These are phyloP conservation scores for Penicilliopsis zonata DNA, from an alignment of 495 filamentous ascomycete species.

Conservation along the genomic window DNA sequence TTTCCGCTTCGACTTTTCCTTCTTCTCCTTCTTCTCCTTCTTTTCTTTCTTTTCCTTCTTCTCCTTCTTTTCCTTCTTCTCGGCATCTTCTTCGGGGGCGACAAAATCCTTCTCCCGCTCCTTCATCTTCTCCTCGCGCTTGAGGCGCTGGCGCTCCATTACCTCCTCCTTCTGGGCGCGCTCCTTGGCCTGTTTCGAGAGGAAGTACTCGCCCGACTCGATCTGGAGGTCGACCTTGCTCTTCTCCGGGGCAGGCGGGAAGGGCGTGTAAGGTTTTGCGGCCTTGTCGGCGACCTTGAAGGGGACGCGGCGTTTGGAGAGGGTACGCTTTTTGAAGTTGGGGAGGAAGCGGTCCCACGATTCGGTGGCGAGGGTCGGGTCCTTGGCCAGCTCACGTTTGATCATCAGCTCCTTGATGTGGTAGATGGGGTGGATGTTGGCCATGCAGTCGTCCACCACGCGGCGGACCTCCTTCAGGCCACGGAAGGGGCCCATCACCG, in stretches of 20 bases:
- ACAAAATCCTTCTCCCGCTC: conserved; percentile 76
- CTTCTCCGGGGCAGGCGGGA: conserved; percentile 65
- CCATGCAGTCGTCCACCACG: conserved; percentile 92
- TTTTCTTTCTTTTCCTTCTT: conserved; percentile 50
- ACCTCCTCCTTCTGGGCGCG: conserved; percentile 65
- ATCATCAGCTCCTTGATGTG: conserved; percentile 99
- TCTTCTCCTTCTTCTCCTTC: conserved; percentile 28
- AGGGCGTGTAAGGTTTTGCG: conserved; percentile 88
- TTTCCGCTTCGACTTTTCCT: conserved; percentile 31
- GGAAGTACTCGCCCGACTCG: conserved; percentile 94
- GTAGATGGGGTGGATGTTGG: conserved; percentile 86
- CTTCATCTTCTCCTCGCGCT: conserved; percentile 80
- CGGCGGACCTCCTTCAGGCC: conserved; percentile 86
- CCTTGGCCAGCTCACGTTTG: conserved; percentile 93
- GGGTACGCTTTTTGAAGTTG: conserved; percentile 92
- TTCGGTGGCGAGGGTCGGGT: conserved; percentile 74
- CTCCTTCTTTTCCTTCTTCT: conserved; percentile 35
- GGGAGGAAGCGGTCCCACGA: conserved; percentile 95
- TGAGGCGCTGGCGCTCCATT: conserved; percentile 68
- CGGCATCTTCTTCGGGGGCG: conserved; percentile 61
- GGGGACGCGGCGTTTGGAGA: conserved; percentile 73
- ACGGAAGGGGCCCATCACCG: conserved; percentile 82
- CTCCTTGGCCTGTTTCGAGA: conserved; percentile 84
- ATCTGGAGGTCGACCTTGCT: conserved; percentile 98
- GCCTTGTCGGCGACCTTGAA: conserved; percentile 83